Evolutionary conservation across 441 rosid genomes (phyloP), one percentile per base, ranked within the genome.

Genomic region (Macaranga tanarius): DNA sequence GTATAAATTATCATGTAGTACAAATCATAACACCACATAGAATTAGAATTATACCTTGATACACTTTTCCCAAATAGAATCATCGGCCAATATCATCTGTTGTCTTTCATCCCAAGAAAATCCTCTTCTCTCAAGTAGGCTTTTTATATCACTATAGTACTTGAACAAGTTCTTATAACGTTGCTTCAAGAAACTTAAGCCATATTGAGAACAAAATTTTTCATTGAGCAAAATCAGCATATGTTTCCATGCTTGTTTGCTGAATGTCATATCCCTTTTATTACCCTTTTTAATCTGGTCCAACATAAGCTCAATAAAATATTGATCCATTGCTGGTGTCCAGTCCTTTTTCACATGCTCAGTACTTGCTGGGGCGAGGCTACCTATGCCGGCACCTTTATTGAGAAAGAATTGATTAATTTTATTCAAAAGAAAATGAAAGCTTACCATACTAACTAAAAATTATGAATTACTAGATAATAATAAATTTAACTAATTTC

Each of bases 91-190:
- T 40, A 84, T 50, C 76, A 73, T 73, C 45, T 79, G 79, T 55
- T 55, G 77, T 51, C 76, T 82, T 58, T 73, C 87, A 80, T 86
- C 85, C 89, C 89, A 83, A 69, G 78, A 86, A 82, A 86, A 83
- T 66, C 84, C 87, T 55, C 72, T 80, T 74, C 75, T 80, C 63
- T 65, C 69, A 67, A 83, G 85, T 75, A 84, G 78, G 64, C 76
- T 72, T 65, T 72, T 84, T 42, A 83, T 56, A 44, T 79, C 82
- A 58, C 48, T 15, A 65, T 77, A 80, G 67, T 79, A 75, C 77
- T 84, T 84, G 68, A 73, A 83, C 62, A 83, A 75, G 74, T 79
- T 84, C 75, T 72, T 80, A 70, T 73, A 76, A 23, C 80, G 80
- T 38, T 25, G 77, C 78, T 63, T 84, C 57, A 86, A 70, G 74